Conservation (phyloP, 768 basidiomycete genomes). For the Sutorius australiensis region DNA sequence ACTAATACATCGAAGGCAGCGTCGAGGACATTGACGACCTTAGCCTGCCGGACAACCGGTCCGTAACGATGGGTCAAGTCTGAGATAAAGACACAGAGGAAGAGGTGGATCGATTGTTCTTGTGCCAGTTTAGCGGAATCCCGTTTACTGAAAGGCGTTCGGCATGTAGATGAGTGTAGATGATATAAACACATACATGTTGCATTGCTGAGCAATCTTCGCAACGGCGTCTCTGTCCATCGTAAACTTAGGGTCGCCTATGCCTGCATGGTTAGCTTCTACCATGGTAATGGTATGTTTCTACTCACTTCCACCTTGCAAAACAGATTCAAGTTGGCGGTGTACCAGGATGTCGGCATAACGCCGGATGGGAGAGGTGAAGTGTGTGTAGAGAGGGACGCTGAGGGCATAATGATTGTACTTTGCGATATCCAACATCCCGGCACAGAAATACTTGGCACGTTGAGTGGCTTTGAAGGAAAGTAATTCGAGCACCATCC, state of each 20-base stretch:
- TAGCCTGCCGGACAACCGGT: conserved; percentile 92
- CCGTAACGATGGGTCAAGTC: conserved; percentile 94
- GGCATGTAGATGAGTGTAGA: neutral
- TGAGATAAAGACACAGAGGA: conserved; percentile 89
- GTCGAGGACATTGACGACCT: conserved; percentile 93
- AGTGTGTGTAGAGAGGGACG: conserved; percentile 88
- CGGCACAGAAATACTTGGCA: conserved; percentile 98
- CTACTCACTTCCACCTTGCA: conserved; percentile 63
- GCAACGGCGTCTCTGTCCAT: conserved; percentile 99
- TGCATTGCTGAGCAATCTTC: conserved; percentile 97
- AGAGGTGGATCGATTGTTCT: conserved; percentile 94
- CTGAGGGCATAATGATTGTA: conserved; percentile 92
- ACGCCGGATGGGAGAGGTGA: conserved; percentile 88
- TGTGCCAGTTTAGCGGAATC: conserved; percentile 91
- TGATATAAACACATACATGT: conserved; percentile 60
- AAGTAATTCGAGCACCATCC: conserved; percentile 75
- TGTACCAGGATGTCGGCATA: conserved; percentile 95
- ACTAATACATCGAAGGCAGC: conserved; percentile 96
- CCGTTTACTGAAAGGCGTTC: conserved; percentile 57
- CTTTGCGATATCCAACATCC: conserved; percentile 99
- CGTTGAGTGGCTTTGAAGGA: conserved; percentile 89
- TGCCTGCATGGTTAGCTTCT: conserved; percentile 3
- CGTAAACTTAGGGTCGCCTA: conserved; percentile 82
- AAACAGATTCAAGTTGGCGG: conserved; percentile 88
- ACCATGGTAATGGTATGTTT: neutral